Base-by-base conservation (phyloP, 768 basidiomycete species). In the Termitomyces sp. region DNA sequence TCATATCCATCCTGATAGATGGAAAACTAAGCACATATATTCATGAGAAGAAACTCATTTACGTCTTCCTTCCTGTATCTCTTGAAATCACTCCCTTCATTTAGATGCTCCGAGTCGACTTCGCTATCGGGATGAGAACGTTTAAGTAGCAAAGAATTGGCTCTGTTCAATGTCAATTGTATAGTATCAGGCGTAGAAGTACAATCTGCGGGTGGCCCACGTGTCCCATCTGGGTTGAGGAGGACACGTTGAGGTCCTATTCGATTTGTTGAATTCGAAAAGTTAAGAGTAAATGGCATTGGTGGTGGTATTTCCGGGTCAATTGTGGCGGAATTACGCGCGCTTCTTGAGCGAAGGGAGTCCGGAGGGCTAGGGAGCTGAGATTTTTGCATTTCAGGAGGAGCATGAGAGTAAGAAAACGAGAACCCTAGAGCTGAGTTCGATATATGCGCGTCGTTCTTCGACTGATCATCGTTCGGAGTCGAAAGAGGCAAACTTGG, bases 381-480 rank as follows among this genome's bases (percentile, higher is more conserved):
- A 28, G 44, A 24, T 35, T 51, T 38, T 32, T 43, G 42, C 21
- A 44, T 38, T 11, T 50, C 49, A 1, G 49, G 32, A 17, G 28
- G 19, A 21, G 50, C 41, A 44, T 56, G 55, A 32, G 52, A 42
- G 12, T 58, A 61, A 26, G 58, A 54, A 35, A 58, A 59, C 32
- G 54, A 54, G 40, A 63, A 61, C n/a, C 53, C 53, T 28, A 58
- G 44, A 24, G 49, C 26, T 42, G 54, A 50, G 54, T 35, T 57
- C 54, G 52, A 21, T 61, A 48, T 65, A 64, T 65, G 65, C 63
- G 61, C 53, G n/a, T 58, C 57, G 22, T 59, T 55, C 28, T 54
- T 41, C 14, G n/a, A n/a, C 26, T 53, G 43, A 15, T 21, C 28
- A 14, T 57, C 54, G 26, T 43, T 24, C 15, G 34, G 11, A n/a